These are phyloP conservation scores for Hyparrhenia diplandra DNA, from an alignment of 176 grass and related monocot species.

Conservation along the genomic window DNA sequence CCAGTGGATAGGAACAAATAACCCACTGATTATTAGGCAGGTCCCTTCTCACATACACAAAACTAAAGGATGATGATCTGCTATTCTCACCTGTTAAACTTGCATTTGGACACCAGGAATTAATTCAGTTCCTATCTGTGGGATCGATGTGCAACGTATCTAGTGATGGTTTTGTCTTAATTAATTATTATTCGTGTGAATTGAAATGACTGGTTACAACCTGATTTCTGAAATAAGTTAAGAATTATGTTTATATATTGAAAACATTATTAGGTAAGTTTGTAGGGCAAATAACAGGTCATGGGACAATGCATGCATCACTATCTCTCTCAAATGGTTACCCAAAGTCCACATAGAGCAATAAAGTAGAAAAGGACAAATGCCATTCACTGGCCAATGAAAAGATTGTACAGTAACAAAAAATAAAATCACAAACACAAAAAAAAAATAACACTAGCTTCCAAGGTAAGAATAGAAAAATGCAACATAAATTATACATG, in stretches of 20 bases:
- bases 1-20: slow-evolving; percentile 13
- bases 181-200: not conserved
- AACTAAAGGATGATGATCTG: not conserved
- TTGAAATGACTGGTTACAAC: no score
- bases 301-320: not conserved
- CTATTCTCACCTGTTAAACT: not conserved
- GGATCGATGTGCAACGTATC: not conserved
- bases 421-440: not conserved
- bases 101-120: not conserved
- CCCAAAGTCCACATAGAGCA: not conserved
- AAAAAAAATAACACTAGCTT: not conserved
- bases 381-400: not conserved
- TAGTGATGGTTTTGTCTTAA: not conserved
- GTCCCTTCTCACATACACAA: not conserved
- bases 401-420: not conserved
- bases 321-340: not conserved
- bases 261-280: not conserved
- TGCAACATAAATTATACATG: not conserved
- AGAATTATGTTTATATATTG: not conserved
- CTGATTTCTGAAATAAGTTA: not conserved
- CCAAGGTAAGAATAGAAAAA: not conserved
- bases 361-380: not conserved
- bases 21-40: not conserved
- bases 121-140: not conserved
- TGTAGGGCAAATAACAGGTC: not conserved